Base-by-base conservation (phyloP, 2,329 filamentous ascomycete genomes). In the Aspergillus cejpii region DNA sequence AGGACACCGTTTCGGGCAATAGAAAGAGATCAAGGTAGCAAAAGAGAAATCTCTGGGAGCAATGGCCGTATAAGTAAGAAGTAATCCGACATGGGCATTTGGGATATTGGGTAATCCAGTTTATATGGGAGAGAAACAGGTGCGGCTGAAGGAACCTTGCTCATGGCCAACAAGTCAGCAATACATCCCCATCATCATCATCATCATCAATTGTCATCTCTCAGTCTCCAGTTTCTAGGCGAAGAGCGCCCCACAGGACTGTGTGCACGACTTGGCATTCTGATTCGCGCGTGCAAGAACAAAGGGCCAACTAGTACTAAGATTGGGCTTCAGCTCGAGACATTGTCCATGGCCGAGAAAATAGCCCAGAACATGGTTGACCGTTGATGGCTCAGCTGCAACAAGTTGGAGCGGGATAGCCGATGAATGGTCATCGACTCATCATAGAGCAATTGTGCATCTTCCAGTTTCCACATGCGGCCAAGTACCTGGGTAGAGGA, bases 211-310 rank as follows among this genome's bases (percentile, higher is more conserved):
- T 24, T 8, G 8, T 24, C 23, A 24, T 24, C 23, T 24, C 23
- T n/a, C n/a, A n/a, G n/a, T n/a, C n/a, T n/a, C n/a, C n/a, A n/a
- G n/a, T 40, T 27, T 40, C 28, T 19, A 19, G 37, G 37, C 43
- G 29, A 45, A 26, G 21, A 37, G 36, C 27, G 37, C 29, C 37
- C 37, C 43, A 33, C 39, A 15, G 24, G n/a, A 28, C 11, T 19
- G 29, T 41, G 29, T 20, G 29, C 26, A 37, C 5, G 23, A 20
- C 26, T 36, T 26, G 21, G 31, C 17, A 8, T 21, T 37, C 17
- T 45, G 43, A 37, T 45, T 45, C 43, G 43, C 12, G 34, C 17
- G 31, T 15, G 7, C 31, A 17, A 34, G 3, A 34, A 34, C n/a
- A n/a, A n/a, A n/a, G n/a, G n/a, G n/a, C n/a, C n/a, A 15, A 34